A percentile compares a stretch with the other conserved stretches of the same genome.
Evolutionary conservation across 2,329 filamentous ascomycete genomes (phyloP).

Genomic region (Bipolaris zeicola): DNA sequence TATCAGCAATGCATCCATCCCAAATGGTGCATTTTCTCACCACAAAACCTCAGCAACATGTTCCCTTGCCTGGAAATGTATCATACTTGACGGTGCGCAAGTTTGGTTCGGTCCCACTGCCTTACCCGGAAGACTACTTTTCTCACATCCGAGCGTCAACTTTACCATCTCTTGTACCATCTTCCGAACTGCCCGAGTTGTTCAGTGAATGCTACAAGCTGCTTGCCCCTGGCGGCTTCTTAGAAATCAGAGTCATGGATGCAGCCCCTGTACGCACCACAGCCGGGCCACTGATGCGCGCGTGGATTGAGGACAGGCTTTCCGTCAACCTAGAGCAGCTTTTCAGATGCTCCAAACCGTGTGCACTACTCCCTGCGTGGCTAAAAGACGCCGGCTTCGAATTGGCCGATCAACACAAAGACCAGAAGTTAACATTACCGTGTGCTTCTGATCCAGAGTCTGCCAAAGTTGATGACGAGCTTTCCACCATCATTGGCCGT

Average conservation of each 20-base stretch:
- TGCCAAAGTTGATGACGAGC: slow-evolving; percentile 36
- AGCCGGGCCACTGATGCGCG: slow-evolving; percentile 62
- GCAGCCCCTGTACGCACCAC: slow-evolving; percentile 63
- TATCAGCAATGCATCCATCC: slow-evolving; percentile 50
- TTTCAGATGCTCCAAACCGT: slow-evolving; percentile 66
- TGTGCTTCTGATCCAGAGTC: slow-evolving; percentile 33
- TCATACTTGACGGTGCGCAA: slow-evolving; percentile 40
- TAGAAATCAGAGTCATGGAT: slow-evolving; percentile 68
- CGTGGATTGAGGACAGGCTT: slow-evolving; percentile 68
- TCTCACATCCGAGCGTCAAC: slow-evolving; percentile 53
- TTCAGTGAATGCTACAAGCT: slow-evolving; percentile 63
- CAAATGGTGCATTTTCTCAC: slow-evolving; percentile 48
- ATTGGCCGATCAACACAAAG: slow-evolving; percentile 26
- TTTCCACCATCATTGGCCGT: slow-evolving; percentile 43
- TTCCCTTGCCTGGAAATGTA: slow-evolving; percentile 44
- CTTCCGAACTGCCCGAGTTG: slow-evolving; percentile 61
- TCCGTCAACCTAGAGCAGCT: slow-evolving; percentile 63
- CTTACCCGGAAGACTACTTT: slow-evolving; percentile 47
- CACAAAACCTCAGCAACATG: slow-evolving; percentile 37
- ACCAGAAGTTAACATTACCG: slow-evolving; percentile 36
- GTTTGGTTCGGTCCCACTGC: slow-evolving; percentile 56
- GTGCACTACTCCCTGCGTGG: slow-evolving; percentile 63
- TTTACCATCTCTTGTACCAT: slow-evolving; percentile 62
- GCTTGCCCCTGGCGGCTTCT: slow-evolving; percentile 60
- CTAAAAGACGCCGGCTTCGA: slow-evolving; percentile 61